phyloP scores from a whole-genome alignment of 176 grass and related monocot genomes.

The Otatea glauca region DNA sequence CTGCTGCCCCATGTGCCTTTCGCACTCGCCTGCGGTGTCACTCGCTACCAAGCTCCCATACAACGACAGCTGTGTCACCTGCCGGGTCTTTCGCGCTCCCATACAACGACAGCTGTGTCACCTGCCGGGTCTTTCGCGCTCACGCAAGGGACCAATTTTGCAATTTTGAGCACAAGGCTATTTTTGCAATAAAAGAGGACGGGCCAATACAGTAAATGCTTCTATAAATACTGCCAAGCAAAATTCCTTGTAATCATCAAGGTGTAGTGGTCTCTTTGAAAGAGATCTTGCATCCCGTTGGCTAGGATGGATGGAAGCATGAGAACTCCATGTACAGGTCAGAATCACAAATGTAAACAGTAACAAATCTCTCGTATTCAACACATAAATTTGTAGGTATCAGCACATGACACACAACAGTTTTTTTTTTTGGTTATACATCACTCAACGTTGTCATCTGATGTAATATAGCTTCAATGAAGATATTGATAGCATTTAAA shows the following conservation, averaged over 20 bases:
- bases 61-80: too few species aligned
- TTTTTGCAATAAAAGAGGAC: too few species aligned
- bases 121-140: too few species aligned
- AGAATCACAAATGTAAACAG: neutral
- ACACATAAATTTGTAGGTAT: neutral
- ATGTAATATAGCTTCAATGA: constrained; percentile 25
- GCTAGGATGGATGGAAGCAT: neutral
- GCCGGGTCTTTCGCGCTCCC: too few species aligned
- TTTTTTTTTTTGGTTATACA: neutral
- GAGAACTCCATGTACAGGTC: neutral
- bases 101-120: too few species aligned
- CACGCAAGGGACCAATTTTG: too few species aligned
- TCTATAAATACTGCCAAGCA: neutral
- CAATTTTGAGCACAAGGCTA: too few species aligned
- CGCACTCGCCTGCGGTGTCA: too few species aligned
- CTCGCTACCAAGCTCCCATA: too few species aligned
- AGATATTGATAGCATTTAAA: neutral
- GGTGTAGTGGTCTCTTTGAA: neutral
- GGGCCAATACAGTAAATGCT: too few species aligned
- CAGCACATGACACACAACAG: neutral
- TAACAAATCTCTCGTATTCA: neutral
- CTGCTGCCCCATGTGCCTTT: too few species aligned
- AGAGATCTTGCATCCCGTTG: neutral
- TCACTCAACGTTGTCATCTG: neutral
- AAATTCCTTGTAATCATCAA: neutral